These are phyloP conservation scores for Neonectria ditissima DNA, from an alignment of 2,329 filamentous ascomycete species.

Conservation along the genomic window DNA sequence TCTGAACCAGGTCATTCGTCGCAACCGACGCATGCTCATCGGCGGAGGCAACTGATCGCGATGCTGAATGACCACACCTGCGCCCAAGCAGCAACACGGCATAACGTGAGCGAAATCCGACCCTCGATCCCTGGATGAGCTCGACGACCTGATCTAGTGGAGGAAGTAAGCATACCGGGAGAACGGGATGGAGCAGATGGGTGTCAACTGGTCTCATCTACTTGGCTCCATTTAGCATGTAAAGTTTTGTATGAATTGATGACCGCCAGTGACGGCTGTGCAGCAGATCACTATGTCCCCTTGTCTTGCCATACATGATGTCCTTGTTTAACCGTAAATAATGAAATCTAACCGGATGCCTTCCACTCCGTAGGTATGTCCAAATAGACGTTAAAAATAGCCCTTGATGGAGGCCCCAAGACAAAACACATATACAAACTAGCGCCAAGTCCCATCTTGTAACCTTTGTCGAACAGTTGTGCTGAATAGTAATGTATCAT, in stretches of 20 bases:
- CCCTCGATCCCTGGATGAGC: background rate
- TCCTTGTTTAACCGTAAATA: background rate
- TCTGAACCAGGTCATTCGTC: slow-evolving; percentile 69
- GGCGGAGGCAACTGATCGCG: slow-evolving; percentile 46
- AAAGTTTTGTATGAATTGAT: background rate
- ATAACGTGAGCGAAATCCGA: background rate
- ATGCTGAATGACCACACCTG: background rate
- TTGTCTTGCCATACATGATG: background rate
- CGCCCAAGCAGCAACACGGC: background rate
- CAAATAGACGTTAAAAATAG: background rate
- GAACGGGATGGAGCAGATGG: background rate
- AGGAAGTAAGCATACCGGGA: background rate
- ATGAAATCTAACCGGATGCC: background rate
- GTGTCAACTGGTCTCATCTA: background rate
- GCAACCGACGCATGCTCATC: slow-evolving; percentile 67
- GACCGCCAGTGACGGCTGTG: background rate
- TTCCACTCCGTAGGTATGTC: background rate
- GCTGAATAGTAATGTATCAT: background rate
- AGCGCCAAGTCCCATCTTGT: background rate
- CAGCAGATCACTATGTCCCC: no score
- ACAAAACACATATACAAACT: background rate
- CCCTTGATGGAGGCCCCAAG: background rate
- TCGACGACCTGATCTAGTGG: background rate
- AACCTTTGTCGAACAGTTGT: background rate
- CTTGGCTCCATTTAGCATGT: background rate